A percentile compares a stretch with the other conserved stretches of the same genome.
Evolutionary conservation across 805 yeast species (phyloP).

Genomic region (Kodamaea neixiangensis): DNA sequence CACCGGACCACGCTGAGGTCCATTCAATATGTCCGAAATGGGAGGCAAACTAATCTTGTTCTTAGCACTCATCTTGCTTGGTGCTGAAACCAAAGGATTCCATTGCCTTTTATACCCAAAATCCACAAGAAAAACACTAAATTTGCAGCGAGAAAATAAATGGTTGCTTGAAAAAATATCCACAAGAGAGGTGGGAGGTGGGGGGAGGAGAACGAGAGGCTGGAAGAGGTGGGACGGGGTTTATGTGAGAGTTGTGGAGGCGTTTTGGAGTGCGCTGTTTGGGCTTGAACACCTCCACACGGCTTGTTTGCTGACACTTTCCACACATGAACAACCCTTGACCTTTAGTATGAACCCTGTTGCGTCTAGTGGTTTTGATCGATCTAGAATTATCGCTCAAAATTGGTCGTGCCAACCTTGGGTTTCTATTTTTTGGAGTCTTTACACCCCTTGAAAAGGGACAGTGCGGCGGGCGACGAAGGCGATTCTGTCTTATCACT

Average conservation of each 20-base stretch:
- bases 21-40: slow-evolving; percentile 38
- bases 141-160: neutral
- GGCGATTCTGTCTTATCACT: too few species aligned
- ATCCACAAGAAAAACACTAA: slow-evolving; percentile 7
- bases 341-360: slow-evolving; percentile 1
- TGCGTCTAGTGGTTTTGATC: slow-evolving; percentile 2
- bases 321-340: too few species aligned
- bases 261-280: too few species aligned
- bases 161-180: neutral
- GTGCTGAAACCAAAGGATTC: slow-evolving; percentile 2
- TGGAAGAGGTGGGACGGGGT: too few species aligned
- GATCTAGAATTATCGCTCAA: slow-evolving; percentile 1
- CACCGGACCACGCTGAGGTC: neutral
- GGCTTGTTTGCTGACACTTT: too few species aligned
- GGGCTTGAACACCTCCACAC: too few species aligned
- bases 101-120: slow-evolving; percentile 7
- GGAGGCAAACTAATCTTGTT: slow-evolving; percentile 40
- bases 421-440: neutral
- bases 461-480: neutral
- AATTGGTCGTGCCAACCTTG: neutral
- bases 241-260: too few species aligned
- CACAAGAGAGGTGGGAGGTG: neutral
- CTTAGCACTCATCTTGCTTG: slow-evolving; percentile 10
- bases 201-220: too few species aligned
- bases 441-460: neutral